Conservation (phyloP, 2,329 filamentous ascomycete species). For the Ustulina deusta region DNA sequence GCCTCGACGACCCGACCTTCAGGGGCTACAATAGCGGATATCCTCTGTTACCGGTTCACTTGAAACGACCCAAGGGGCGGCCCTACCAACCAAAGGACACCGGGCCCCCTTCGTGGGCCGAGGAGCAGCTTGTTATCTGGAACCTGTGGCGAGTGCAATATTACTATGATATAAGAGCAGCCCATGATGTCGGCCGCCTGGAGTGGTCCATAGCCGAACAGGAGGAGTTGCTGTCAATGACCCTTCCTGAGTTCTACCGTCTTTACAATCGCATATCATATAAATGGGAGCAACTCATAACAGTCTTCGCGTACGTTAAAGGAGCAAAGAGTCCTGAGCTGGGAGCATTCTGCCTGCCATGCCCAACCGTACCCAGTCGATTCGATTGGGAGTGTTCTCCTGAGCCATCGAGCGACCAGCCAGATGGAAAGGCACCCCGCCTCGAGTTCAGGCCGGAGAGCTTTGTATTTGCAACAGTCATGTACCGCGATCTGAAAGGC, state of each 20-base stretch:
- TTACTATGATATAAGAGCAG: constrained; percentile 11
- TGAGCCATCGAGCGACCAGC: not conserved
- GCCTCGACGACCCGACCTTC: constrained; percentile 11
- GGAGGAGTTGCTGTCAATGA: constrained; percentile 8
- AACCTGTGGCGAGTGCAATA: constrained; percentile 16
- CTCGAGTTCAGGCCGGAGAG: constrained; percentile 1
- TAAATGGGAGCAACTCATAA: not conserved
- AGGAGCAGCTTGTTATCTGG: constrained; percentile 12
- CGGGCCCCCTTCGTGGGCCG: constrained; percentile 7
- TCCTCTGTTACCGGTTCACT: not conserved
- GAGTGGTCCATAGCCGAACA: constrained; percentile 6
- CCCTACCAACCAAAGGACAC: constrained; percentile 15
- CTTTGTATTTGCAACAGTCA: not conserved
- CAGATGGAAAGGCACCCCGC: not conserved
- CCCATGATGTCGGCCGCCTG: not conserved
- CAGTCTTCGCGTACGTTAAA: not conserved
- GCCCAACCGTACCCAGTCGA: not conserved
- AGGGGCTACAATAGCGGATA: not conserved
- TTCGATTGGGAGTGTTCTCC: constrained; percentile 4
- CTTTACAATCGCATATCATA: not conserved
- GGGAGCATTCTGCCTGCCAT: constrained; percentile 1
- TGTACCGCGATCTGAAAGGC: not conserved
- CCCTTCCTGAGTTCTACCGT: not conserved
- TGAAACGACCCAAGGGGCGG: constrained; percentile 1
- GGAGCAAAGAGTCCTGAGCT: not conserved